Evolutionary conservation across 768 basidiomycete species (phyloP).

Genomic region (Suillus subalutaceus): DNA sequence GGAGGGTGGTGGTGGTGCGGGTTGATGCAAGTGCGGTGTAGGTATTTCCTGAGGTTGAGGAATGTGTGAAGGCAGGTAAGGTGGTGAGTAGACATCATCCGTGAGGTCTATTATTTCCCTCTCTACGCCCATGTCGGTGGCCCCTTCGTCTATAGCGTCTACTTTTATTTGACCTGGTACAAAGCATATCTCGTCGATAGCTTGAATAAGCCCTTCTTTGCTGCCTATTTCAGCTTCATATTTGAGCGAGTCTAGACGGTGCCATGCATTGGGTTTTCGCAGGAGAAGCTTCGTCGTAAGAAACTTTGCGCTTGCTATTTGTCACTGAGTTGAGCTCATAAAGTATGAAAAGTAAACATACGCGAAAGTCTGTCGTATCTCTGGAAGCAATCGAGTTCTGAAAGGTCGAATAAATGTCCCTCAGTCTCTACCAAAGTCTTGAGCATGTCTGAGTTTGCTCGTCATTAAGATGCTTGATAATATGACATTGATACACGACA

Average conservation of each 20-base stretch:
- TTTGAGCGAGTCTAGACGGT: slow-evolving; percentile 48
- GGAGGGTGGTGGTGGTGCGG: neutral
- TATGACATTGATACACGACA: neutral
- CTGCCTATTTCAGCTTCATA: slow-evolving; percentile 47
- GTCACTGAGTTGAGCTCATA: slow-evolving; percentile 15
- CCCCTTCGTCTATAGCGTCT: slow-evolving; percentile 6
- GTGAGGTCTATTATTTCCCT: slow-evolving; percentile 1
- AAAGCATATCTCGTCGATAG: slow-evolving; percentile 48
- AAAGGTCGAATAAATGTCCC: slow-evolving; percentile 49
- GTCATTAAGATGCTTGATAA: neutral
- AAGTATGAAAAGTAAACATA: slow-evolving; percentile 34
- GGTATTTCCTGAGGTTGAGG: neutral
- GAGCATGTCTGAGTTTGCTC: slow-evolving; percentile 52
- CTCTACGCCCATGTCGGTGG: neutral
- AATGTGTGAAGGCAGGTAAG: neutral
- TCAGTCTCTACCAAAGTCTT: slow-evolving; percentile 53
- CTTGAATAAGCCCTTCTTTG: slow-evolving; percentile 36
- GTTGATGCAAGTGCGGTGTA: neutral
- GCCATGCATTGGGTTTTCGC: slow-evolving; percentile 59
- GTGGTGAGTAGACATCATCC: neutral
- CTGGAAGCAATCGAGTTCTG: slow-evolving; percentile 49
- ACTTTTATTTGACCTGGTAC: slow-evolving; percentile 8
- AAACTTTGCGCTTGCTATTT: slow-evolving; percentile 57
- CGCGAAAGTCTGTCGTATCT: slow-evolving; percentile 51
- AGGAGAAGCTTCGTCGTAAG: slow-evolving; percentile 66